Evolutionary conservation across 805 yeast species (phyloP).

Genomic region (Ogataea trehalophila): DNA sequence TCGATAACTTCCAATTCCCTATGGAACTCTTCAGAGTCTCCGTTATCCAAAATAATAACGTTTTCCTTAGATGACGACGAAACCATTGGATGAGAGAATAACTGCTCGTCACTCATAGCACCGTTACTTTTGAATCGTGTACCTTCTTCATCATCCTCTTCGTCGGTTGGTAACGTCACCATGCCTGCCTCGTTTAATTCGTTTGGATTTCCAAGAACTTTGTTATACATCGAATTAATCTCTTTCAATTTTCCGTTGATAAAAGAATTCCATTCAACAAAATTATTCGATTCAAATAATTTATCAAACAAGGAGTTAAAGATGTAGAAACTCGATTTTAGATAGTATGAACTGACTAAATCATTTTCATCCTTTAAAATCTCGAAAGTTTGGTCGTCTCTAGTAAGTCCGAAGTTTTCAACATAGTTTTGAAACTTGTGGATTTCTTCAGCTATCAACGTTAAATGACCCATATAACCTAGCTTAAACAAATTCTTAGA

Average conservation of each 20-base stretch:
- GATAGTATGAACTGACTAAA: constrained; percentile 23
- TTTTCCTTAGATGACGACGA: constrained; percentile 10
- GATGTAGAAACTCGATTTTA: constrained; percentile 28
- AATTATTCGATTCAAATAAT: constrained; percentile 22
- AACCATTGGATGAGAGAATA: constrained; percentile 15
- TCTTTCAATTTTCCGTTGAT: constrained; percentile 44
- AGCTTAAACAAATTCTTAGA: constrained; percentile 38
- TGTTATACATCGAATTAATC: constrained; percentile 52
- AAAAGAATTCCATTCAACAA: constrained; percentile 44
- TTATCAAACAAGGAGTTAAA: constrained; percentile 30
- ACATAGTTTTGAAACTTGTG: constrained; percentile 43
- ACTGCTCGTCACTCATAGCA: not conserved
- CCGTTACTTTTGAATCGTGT: not conserved
- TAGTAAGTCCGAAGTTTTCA: constrained; percentile 30
- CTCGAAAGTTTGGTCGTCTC: constrained; percentile 30
- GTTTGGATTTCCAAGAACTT: constrained; percentile 47
- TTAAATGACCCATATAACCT: constrained; percentile 58
- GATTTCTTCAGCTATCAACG: constrained; percentile 53
- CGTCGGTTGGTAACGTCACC: constrained; percentile 20
- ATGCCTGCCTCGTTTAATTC: constrained; percentile 17
- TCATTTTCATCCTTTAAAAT: constrained; percentile 26
- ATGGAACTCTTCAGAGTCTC: constrained; percentile 42
- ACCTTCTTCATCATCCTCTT: constrained; percentile 21
- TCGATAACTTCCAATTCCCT: constrained; percentile 29
- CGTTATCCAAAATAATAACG: constrained; percentile 32